These are phyloP conservation scores for Xylaria sp. DNA, from an alignment of 2,329 filamentous ascomycete species.

Conservation along the genomic window DNA sequence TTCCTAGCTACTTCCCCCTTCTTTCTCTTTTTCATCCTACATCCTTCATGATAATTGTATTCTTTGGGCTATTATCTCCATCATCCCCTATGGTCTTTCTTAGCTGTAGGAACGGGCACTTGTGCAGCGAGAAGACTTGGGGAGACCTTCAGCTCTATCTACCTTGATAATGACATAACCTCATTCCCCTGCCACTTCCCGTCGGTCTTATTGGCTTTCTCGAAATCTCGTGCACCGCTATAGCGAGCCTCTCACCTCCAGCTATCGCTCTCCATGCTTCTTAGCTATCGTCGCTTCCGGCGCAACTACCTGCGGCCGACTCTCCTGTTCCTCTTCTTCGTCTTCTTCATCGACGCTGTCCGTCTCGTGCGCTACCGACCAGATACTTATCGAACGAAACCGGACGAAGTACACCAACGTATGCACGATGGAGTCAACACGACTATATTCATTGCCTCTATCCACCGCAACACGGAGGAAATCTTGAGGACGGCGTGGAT, in stretches of 20 bases:
- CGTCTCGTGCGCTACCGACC: conserved; percentile 49
- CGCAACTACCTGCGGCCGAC: conserved; percentile 51
- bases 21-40: conserved; percentile 34
- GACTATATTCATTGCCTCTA: conserved; percentile 71
- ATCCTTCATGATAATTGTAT: conserved; percentile 28
- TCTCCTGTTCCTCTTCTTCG: conserved; percentile 47
- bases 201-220: conserved; percentile 9
- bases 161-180: conserved; percentile 38
- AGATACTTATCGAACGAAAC: conserved; percentile 46
- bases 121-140: conserved; percentile 14
- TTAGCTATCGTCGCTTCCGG: conserved; percentile 51
- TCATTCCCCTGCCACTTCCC: conserved; percentile 17
- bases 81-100: conserved; percentile 27
- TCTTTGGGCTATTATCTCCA: conserved; percentile 12
- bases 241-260: background rate
- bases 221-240: background rate
- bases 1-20: conserved; percentile 40
- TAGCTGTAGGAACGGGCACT: conserved; percentile 20
- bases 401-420: conserved; percentile 38
- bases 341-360: conserved; percentile 53
- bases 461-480: conserved; percentile 73
- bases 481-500: conserved; percentile 71
- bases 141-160: conserved; percentile 14
- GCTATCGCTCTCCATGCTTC: conserved; percentile 50
- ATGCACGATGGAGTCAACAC: conserved; percentile 42